Percentiles rank a stretch among this genome's conserved stretches.
phyloP scores from a whole-genome alignment of 495 filamentous ascomycete species.

The Rusavskia elegans region DNA sequence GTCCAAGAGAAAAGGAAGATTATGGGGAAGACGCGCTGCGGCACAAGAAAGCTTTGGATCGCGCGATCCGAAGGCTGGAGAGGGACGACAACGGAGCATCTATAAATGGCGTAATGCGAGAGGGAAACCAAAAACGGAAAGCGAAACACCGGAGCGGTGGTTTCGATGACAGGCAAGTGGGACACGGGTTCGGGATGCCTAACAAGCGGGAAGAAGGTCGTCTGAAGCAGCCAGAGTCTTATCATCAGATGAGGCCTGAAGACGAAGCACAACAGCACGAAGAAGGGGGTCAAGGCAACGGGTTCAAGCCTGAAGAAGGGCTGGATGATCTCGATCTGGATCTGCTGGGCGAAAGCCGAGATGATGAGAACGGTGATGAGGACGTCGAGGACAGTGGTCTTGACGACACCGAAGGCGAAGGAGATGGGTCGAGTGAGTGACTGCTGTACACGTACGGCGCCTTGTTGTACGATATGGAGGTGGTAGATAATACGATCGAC shows the following conservation, averaged over 20 bases:
- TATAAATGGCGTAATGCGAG: slow-evolving; percentile 14
- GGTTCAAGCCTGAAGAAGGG: slow-evolving; percentile 24
- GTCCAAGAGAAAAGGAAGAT: slow-evolving; percentile 51
- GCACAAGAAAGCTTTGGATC: slow-evolving; percentile 56
- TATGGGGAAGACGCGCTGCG: slow-evolving; percentile 63
- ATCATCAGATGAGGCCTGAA: neutral
- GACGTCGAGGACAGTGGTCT: slow-evolving; percentile 19
- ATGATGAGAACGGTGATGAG: slow-evolving; percentile 26
- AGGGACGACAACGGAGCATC: slow-evolving; percentile 20
- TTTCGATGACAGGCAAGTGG: slow-evolving; percentile 18
- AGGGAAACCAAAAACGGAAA: slow-evolving; percentile 15
- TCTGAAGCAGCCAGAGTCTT: too few relatives aligned
- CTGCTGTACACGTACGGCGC: neutral
- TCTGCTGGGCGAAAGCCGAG: slow-evolving; percentile 31
- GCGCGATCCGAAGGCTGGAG: slow-evolving; percentile 50
- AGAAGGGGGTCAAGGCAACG: slow-evolving; percentile 13
- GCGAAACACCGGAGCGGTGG: slow-evolving; percentile 9
- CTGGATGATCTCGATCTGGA: slow-evolving; percentile 38
- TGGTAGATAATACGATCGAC: too few relatives aligned
- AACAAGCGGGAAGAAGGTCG: neutral
- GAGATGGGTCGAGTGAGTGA: slow-evolving; percentile 23
- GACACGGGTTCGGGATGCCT: neutral
- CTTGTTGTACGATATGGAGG: neutral
- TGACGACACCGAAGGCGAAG: slow-evolving; percentile 23
- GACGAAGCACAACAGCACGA: neutral